Evolutionary conservation across 192 early-diverging fungal species (phyloP).

Genomic region (Coemansia sp.): DNA sequence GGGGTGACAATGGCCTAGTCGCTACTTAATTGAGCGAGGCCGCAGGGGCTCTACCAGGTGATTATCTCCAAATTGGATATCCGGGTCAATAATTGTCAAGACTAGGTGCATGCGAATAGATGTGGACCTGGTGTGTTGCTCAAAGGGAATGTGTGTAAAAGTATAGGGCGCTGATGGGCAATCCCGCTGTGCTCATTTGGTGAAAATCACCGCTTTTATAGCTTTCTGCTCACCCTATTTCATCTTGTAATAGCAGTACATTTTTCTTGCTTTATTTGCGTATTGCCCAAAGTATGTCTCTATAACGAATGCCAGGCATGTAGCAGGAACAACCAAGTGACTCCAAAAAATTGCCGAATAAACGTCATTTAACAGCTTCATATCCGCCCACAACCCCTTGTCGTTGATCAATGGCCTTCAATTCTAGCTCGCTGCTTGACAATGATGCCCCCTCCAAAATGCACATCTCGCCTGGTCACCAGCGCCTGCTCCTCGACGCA

Average conservation of each 20-base stretch:
- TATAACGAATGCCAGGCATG: not conserved
- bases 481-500: not conserved
- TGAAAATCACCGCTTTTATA: not conserved
- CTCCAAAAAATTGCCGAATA: not conserved
- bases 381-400: not conserved
- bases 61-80: not conserved
- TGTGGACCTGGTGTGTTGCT: not conserved
- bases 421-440: not conserved
- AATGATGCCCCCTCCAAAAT: not conserved
- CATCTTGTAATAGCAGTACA: not conserved
- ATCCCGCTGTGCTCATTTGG: not conserved
- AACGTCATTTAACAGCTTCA: not conserved
- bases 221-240: not conserved
- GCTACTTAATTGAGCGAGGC: not conserved
- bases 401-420: not conserved
- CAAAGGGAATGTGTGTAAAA: not conserved
- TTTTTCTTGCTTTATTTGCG: not conserved
- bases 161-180: not conserved
- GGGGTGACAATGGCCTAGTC: not conserved
- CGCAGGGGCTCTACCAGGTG: too few relatives aligned
- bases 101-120: not conserved
- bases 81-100: not conserved
- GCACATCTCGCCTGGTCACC: not conserved
- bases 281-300: not conserved
- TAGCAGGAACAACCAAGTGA: not conserved